Evolutionary conservation across 1,139 yeast genomes (phyloP), one percentile per base, ranked within the genome.

Genomic region (Komagataea norvegica): DNA sequence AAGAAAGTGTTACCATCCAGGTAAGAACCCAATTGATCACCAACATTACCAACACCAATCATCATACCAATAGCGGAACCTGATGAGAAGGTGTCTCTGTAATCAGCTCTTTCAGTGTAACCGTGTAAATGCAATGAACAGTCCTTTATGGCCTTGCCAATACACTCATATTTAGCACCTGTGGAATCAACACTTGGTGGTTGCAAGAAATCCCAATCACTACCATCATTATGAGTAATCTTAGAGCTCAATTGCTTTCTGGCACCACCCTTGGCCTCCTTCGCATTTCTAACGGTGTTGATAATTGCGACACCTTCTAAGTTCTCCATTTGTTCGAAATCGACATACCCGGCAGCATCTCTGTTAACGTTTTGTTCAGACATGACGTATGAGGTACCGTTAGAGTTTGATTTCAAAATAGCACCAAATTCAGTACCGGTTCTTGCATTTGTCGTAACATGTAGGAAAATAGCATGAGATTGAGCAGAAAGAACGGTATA

Each of bases 41-140:
- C 98, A 33, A 88, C 96, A 56, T 83, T 88, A 27, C 99, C 99
- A 15, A 84, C 78, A 13, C 86, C 97, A 48, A 91, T 70, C 72
- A 91, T 65, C 62, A 88, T 63, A 2, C 98, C 98, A 16, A 83
- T 71, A 0, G 97, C 97, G 6, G 96, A 82, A 0, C 87, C 79
- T 0, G 97, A 88, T 0, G 95, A 84, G 51, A 68, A 85, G 0
- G 95, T 81, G 55, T 91, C 96, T 52, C 96, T 73, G 45, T 72
- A 69, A 58, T 89, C 97, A 2, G 65, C 65, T 46, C 96, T 72
- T 59, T 91, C 96, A 1, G 97, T 89, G 56, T 74, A 88, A 0
- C 97, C 95, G 57, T 89, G 97, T 36, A 91, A 61, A 55, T 89
- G 84, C 49, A 91, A 71, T 0, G 95, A 81, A 51, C 97, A 89